Evolutionary conservation across 2,329 filamentous ascomycete species (phyloP).

Genomic region (Aspergillus fischeri): DNA sequence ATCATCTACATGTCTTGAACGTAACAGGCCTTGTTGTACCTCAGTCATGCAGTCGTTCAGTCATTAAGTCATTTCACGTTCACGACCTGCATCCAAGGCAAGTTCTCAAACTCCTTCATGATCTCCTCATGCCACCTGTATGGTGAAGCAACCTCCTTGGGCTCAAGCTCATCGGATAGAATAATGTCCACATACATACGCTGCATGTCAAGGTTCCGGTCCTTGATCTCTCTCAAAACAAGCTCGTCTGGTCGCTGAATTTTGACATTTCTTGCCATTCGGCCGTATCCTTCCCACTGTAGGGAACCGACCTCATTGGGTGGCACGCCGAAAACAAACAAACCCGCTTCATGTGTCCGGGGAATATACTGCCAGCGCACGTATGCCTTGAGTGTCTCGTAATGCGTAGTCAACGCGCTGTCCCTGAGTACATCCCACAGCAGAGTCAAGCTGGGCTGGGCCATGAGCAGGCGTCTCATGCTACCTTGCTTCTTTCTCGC

Average conservation of each 20-base stretch:
- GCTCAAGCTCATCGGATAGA: slow-evolving; percentile 60
- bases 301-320: slow-evolving; percentile 49
- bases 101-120: slow-evolving; percentile 6
- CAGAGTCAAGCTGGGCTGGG: slow-evolving; percentile 53
- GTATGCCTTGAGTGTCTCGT: slow-evolving; percentile 55
- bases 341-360: slow-evolving; percentile 17
- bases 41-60: neutral
- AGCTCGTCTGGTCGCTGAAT: slow-evolving; percentile 57
- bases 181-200: slow-evolving; percentile 55
- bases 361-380: slow-evolving; percentile 54
- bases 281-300: slow-evolving; percentile 34
- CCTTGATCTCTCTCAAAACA: slow-evolving; percentile 53
- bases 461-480: slow-evolving; percentile 57
- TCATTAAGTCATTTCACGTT: neutral
- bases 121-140: neutral
- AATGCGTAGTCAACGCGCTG: slow-evolving; percentile 46
- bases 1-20: neutral
- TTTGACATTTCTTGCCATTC: slow-evolving; percentile 34
- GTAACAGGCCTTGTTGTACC: neutral
- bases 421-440: slow-evolving; percentile 59
- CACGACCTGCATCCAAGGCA: neutral
- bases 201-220: slow-evolving; percentile 53
- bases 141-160: slow-evolving; percentile 36
- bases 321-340: slow-evolving; percentile 50
- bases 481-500: slow-evolving; percentile 48